Conservation (phyloP, 805 yeast species). For the Debaryomyces maramus region DNA sequence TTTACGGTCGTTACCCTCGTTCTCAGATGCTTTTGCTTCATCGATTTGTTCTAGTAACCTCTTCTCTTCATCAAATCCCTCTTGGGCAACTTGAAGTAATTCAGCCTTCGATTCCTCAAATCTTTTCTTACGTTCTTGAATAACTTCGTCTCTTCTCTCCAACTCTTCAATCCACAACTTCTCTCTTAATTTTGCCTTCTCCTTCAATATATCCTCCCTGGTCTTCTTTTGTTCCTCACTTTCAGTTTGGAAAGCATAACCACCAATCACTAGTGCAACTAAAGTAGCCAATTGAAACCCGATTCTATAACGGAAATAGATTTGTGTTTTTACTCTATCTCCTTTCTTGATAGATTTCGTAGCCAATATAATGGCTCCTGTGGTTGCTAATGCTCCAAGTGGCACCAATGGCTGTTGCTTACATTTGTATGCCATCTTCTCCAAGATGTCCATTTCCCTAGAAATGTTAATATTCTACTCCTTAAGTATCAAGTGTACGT, state of each 20-base stretch:
- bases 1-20: too few species aligned
- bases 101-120: slow-evolving; percentile 61
- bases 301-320: slow-evolving; percentile 87
- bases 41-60: slow-evolving; percentile 1
- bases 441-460: slow-evolving; percentile 46
- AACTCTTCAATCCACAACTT: slow-evolving; percentile 84
- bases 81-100: slow-evolving; percentile 31
- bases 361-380: slow-evolving; percentile 78
- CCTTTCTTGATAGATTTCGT: slow-evolving; percentile 75
- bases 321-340: slow-evolving; percentile 72
- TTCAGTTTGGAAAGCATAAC: slow-evolving; percentile 61
- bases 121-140: slow-evolving; percentile 64
- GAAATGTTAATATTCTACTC: slow-evolving; percentile 13
- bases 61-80: slow-evolving; percentile 33
- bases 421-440: slow-evolving; percentile 59
- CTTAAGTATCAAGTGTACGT: background rate
- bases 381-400: slow-evolving; percentile 72
- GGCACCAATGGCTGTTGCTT: slow-evolving; percentile 92
- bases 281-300: slow-evolving; percentile 82
- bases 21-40: slow-evolving; percentile 7
- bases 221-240: slow-evolving; percentile 44
- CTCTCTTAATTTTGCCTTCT: slow-evolving; percentile 85
- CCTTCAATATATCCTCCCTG: slow-evolving; percentile 64
- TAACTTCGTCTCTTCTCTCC: slow-evolving; percentile 79
- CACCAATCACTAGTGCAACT: slow-evolving; percentile 80